Base-by-base conservation (phyloP, 2,329 filamentous ascomycete species). In the Stachybotrys elegans region DNA sequence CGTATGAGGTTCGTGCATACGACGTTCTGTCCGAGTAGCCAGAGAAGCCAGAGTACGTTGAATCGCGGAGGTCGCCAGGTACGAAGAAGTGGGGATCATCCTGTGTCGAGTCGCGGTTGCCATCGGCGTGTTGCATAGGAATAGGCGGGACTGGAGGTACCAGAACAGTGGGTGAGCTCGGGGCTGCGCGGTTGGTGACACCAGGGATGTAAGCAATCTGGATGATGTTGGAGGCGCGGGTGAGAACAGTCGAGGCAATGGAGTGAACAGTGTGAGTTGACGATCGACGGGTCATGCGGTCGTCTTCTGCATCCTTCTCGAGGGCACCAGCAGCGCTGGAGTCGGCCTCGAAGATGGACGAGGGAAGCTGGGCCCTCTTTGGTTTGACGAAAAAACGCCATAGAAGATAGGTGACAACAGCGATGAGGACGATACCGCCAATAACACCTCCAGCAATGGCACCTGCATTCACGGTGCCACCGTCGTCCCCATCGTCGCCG, bases 141-240 rank as follows among this genome's bases (percentile, higher is more conserved):
- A 97, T 89, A 14, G 92, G 90, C 34, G 93, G 93, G 5, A 98
- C 91, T 0, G 92, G 92, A n/a, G 91, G 90, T 5, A 94, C 86
- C 41, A 92, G 78, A 17, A 89, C 71, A 31, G 81, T 83, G 4
- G 88, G 88, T 1, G 89, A 92, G n/a, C 86, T 84, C 5, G 88
- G 86, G 7, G 84, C 83, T 12, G 91, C 90, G 53, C 92, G 81
- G 69, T 96, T 96, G 48, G 89, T 96, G 57, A 97, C 91, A 48
- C 93, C 93, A 13, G 93, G 93, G 53, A 98, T 97, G 66, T 97
- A 98, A 44, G 93, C 93, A 67, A 98, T 98, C 69, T 97, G 93
- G 57, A 98, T 98, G 62, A 98, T 92, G 71, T 98, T 98, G 58
- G 93, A 97, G 40, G 93, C 93, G 49, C 93, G 84, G 16, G 93